phyloP scores from a whole-genome alignment of 2,329 filamentous ascomycete genomes.

The Epichloe bromicola region DNA sequence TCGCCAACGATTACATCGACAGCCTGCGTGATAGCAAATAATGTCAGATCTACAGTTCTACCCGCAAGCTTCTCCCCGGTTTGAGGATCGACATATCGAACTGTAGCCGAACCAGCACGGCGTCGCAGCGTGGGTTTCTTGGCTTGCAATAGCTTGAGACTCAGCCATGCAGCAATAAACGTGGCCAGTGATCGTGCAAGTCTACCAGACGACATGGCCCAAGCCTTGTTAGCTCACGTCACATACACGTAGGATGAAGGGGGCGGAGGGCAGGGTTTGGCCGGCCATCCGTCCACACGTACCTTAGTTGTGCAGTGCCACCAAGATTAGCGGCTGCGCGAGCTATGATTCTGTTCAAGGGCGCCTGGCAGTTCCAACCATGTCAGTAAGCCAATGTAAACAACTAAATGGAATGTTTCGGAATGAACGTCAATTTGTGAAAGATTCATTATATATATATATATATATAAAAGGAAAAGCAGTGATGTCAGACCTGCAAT shows the following conservation, averaged over 20 bases:
- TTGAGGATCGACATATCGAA: neutral
- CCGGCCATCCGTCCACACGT: conserved; percentile 1
- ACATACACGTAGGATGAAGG: neutral
- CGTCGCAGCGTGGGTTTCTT: conserved; percentile 24
- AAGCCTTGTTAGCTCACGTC: neutral
- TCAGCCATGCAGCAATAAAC: conserved; percentile 45
- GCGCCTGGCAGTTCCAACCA: conserved; percentile 12
- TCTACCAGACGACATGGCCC: conserved; percentile 20
- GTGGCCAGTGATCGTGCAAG: conserved; percentile 44
- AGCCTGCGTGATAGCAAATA: conserved; percentile 64
- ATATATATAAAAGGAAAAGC: neutral
- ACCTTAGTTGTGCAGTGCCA: conserved; percentile 16
- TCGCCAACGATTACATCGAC: conserved; percentile 57
- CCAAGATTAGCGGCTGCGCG: conserved; percentile 13
- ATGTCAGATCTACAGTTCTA: conserved; percentile 66
- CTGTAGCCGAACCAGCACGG: conserved; percentile 11
- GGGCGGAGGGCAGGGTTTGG: neutral
- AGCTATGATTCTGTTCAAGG: conserved; percentile 17
- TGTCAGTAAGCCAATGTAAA: conserved; percentile 7
- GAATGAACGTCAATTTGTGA: neutral
- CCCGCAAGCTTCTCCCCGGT: conserved; percentile 37
- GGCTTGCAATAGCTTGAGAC: conserved; percentile 44
- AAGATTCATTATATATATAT: neutral
- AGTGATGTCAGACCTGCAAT: conserved; percentile 32
- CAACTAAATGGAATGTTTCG: neutral